Evolutionary conservation across 495 filamentous ascomycete species (phyloP).

Genomic region (Penicillium pancosmium): DNA sequence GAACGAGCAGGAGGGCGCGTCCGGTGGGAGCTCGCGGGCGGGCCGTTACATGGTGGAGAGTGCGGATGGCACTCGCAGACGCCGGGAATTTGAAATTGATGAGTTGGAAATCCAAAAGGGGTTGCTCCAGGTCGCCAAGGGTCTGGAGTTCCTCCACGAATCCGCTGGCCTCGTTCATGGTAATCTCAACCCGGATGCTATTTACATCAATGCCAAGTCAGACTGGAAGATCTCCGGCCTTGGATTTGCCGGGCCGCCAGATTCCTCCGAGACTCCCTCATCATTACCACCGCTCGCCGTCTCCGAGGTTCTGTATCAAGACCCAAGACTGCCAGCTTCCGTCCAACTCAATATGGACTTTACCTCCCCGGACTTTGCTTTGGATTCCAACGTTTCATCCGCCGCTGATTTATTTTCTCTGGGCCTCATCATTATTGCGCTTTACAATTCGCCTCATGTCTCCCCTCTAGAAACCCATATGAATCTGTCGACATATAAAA

Average conservation of each 20-base stretch:
- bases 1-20: constrained; percentile 77
- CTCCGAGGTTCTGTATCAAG: constrained; percentile 79
- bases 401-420: constrained; percentile 91
- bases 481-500: constrained; percentile 78
- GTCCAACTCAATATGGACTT: constrained; percentile 93
- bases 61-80: constrained; percentile 67
- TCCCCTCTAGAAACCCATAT: constrained; percentile 83
- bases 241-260: constrained; percentile 80
- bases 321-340: constrained; percentile 77
- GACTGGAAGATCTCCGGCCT: constrained; percentile 98
- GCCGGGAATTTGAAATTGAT: constrained; percentile 90
- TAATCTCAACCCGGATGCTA: constrained; percentile 93
- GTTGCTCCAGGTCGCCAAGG: constrained; percentile 87
- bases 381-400: constrained; percentile 80
- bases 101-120: constrained; percentile 98
- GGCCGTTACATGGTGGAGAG: constrained; percentile 85
- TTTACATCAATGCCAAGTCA: constrained; percentile 93
- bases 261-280: constrained; percentile 66
- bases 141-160: constrained; percentile 94
- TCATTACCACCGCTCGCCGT: constrained; percentile 76
- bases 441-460: constrained; percentile 90
- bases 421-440: constrained; percentile 81
- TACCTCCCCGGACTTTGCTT: constrained; percentile 87
- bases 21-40: constrained; percentile 61
- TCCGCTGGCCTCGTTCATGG: constrained; percentile 92